These are phyloP conservation scores for Aspergillaceae sp. DNA, from an alignment of 2,329 filamentous ascomycete species.

Conservation along the genomic window DNA sequence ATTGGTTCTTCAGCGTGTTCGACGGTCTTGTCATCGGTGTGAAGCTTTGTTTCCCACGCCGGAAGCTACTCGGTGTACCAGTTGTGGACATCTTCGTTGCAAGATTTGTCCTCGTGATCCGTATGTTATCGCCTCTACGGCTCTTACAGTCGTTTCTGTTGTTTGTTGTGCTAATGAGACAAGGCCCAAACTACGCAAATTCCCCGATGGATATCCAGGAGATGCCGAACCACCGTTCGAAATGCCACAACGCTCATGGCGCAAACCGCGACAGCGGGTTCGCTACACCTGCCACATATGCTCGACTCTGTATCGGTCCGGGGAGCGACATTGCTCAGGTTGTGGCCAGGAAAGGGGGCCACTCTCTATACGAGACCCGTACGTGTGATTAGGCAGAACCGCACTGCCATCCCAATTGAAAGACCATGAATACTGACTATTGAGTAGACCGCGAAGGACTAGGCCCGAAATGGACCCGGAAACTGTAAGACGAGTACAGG, in stretches of 20 bases:
- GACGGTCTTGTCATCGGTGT: constrained; percentile 70
- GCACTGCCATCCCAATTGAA: no score
- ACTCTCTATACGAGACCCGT: constrained; percentile 36
- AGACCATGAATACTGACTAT: no score
- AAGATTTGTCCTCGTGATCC: neutral
- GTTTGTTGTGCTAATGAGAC: neutral
- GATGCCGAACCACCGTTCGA: constrained; percentile 32
- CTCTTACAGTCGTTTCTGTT: constrained; percentile 7
- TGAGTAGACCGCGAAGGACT: constrained; percentile 30
- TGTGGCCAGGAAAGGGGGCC: constrained; percentile 36
- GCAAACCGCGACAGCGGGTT: constrained; percentile 29
- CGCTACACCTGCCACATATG: constrained; percentile 37
- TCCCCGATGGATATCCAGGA: constrained; percentile 38
- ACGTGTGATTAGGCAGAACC: constrained; percentile 12
- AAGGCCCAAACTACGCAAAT: constrained; percentile 35
- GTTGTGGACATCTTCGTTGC: constrained; percentile 58
- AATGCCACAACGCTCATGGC: constrained; percentile 28
- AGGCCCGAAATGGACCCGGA: constrained; percentile 33
- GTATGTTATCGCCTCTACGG: neutral
- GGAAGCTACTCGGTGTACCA: constrained; percentile 54
- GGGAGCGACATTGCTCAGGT: constrained; percentile 25
- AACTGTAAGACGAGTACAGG: constrained; percentile 30
- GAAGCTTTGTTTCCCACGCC: constrained; percentile 49
- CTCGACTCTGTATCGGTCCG: constrained; percentile 22
- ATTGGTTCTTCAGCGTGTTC: constrained; percentile 62